A percentile compares a stretch with the other conserved stretches of the same genome.
Evolutionary conservation across 805 yeast genomes (phyloP).

Genomic region (Wickerhamomyces silvicola): DNA sequence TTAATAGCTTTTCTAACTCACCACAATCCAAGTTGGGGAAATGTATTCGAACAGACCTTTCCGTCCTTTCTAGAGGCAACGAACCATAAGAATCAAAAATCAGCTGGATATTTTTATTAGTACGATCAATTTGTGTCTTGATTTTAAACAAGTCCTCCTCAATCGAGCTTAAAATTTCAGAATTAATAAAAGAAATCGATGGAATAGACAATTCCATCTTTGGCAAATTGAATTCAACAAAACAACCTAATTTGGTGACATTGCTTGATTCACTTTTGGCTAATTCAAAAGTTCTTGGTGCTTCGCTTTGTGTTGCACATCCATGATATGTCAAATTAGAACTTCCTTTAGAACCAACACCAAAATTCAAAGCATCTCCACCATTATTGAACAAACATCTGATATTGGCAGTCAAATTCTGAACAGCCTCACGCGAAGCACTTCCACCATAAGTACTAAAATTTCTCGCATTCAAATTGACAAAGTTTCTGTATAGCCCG

Average conservation of each 20-base stretch:
- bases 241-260: conserved; percentile 34
- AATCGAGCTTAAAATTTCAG: conserved; percentile 35
- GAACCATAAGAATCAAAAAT: conserved; percentile 55
- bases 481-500: conserved; percentile 30
- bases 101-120: conserved; percentile 35
- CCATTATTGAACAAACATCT: conserved; percentile 31
- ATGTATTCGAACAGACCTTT: conserved; percentile 44
- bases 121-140: conserved; percentile 34
- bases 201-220: conserved; percentile 29
- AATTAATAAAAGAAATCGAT: conserved; percentile 37
- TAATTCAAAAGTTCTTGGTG: conserved; percentile 25
- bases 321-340: conserved; percentile 16
- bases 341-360: conserved; percentile 13
- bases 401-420: conserved; percentile 46
- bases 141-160: conserved; percentile 30
- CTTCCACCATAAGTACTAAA: conserved; percentile 32
- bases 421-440: conserved; percentile 49
- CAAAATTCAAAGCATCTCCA: conserved; percentile 20
- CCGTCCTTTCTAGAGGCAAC: conserved; percentile 48
- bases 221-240: conserved; percentile 53
- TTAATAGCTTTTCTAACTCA: conserved; percentile 49
- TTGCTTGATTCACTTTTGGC: conserved; percentile 29
- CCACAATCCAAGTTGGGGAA: conserved; percentile 65
- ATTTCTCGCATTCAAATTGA: conserved; percentile 30
- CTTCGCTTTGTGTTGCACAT: conserved; percentile 23